Evolutionary conservation across 75 land plant genomes (phyloP), one percentile per base, ranked within the genome.

Genomic region (Selaginella tamariscina): DNA sequence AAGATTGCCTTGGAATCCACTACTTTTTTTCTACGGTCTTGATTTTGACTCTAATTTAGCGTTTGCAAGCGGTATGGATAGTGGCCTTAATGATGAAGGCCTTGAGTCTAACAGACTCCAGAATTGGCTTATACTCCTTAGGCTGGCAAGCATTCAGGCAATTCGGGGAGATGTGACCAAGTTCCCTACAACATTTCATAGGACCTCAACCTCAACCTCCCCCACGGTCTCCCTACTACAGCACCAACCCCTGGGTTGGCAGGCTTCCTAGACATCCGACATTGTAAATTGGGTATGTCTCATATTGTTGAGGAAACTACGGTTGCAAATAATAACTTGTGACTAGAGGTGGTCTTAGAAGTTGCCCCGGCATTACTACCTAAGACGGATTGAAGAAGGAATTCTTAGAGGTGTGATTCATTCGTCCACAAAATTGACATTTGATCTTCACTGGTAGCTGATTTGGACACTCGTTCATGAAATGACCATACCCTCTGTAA

Each of bases 101-200:
- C 62, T 59, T 59, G 62, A 2, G 62, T 59, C 23, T 59, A 21
- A n/a, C 62, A 59, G 23, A 59, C 26, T 21, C 62, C 62, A 59
- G n/a, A 59, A 59, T 59, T 2, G 62, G 62, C 26, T 59, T 21
- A n/a, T 23, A 59, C 2, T n/a, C 62, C 21, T 23, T 23, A 26
- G 9, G 18, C 26, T n/a, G 8, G 9, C 62, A 9, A 2, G n/a
- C n/a, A n/a, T 59, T 8, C 23, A 21, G 62, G 21, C 62, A 59
- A 23, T 27, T n/a, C 8, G 62, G 62, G 26, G 62, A 21, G 23
- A 59, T 59, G 26, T 59, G 62, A 26, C 62, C 21, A 2, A n/a
- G 26, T n/a, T 59, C 62, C 26, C 62, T 2, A n/a, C 62, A 59
- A 23, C 62, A 59, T 8, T 8, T 23, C 21, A 59, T 21, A 8